Percentiles rank a stretch among this genome's conserved stretches.
phyloP scores from a whole-genome alignment of 352 stramenopile genomes.

The Phytophthora uliginosa region DNA sequence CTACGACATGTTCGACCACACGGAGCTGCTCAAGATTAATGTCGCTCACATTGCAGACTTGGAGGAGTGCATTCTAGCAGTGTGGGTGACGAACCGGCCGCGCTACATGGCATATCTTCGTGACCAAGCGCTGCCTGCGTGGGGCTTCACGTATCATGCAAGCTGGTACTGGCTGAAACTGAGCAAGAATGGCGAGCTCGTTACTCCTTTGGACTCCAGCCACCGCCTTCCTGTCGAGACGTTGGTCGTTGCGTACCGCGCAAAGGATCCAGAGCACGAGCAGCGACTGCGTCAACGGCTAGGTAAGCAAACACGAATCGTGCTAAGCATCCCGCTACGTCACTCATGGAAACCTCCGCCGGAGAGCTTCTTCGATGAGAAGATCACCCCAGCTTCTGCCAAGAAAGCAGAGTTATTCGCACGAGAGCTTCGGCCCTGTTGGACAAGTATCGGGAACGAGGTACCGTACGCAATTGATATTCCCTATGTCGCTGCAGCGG shows the following conservation, averaged over 20 bases:
- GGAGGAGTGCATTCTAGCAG: slow-evolving; percentile 61
- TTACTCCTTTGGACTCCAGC: slow-evolving; percentile 66
- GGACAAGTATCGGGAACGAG: slow-evolving; percentile 78
- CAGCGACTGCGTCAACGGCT: slow-evolving; percentile 38
- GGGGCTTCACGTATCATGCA: slow-evolving; percentile 67
- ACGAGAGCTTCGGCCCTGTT: slow-evolving; percentile 67
- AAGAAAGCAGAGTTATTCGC: slow-evolving; percentile 74
- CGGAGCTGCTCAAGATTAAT: slow-evolving; percentile 60
- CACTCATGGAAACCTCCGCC: slow-evolving; percentile 86
- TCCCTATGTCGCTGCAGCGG: neutral
- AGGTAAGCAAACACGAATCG: slow-evolving; percentile 45
- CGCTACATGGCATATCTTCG: slow-evolving; percentile 67
- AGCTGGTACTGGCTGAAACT: slow-evolving; percentile 88
- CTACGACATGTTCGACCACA: slow-evolving; percentile 75
- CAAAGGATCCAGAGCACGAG: slow-evolving; percentile 17
- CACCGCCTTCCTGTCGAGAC: slow-evolving; percentile 79
- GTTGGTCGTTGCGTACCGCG: slow-evolving; percentile 66
- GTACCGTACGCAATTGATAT: slow-evolving; percentile 12
- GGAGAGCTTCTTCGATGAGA: slow-evolving; percentile 59
- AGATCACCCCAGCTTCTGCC: slow-evolving; percentile 1
- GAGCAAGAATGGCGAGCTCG: slow-evolving; percentile 57
- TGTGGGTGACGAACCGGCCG: slow-evolving; percentile 85
- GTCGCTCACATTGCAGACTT: slow-evolving; percentile 38
- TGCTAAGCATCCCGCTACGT: slow-evolving; percentile 73
- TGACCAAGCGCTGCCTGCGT: slow-evolving; percentile 60